These are phyloP conservation scores for Colletotrichum magnum DNA, from an alignment of 2,329 filamentous ascomycete genomes.

Conservation along the genomic window DNA sequence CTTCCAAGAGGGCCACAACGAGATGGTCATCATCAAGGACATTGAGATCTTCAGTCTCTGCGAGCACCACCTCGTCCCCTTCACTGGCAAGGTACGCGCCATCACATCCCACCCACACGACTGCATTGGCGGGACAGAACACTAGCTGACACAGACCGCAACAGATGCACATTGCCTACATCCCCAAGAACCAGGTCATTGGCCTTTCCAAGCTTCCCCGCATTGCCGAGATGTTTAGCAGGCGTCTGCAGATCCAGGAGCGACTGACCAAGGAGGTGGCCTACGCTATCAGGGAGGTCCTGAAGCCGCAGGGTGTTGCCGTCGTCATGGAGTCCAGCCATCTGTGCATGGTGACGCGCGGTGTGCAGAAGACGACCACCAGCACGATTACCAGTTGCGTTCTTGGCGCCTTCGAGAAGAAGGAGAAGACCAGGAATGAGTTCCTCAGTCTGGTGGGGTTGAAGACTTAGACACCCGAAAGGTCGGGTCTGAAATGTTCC, in stretches of 20 bases:
- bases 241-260: conserved; percentile 95
- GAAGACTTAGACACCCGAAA: conserved; percentile 54
- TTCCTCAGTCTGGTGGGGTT: conserved; percentile 86
- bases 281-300: conserved; percentile 90
- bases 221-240: conserved; percentile 96
- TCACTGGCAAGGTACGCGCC: conserved; percentile 85
- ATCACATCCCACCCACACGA: too few relatives aligned
- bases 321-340: conserved; percentile 98
- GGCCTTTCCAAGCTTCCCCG: conserved; percentile 96
- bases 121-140: neutral
- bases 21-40: conserved; percentile 97
- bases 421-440: conserved; percentile 94
- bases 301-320: conserved; percentile 94
- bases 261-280: conserved; percentile 96
- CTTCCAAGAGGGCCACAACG: conserved; percentile 96
- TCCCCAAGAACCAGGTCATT: conserved; percentile 90
- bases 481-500: neutral
- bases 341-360: conserved; percentile 98
- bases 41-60: conserved; percentile 96
- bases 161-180: conserved; percentile 99
- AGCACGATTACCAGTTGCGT: conserved; percentile 97
- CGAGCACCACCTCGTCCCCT: conserved; percentile 97
- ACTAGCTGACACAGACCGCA: conserved; percentile 1
- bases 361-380: conserved; percentile 91
- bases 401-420: conserved; percentile 93